These are phyloP conservation scores for Sporothrix phasma DNA, from an alignment of 2,329 filamentous ascomycete genomes.

Conservation along the genomic window DNA sequence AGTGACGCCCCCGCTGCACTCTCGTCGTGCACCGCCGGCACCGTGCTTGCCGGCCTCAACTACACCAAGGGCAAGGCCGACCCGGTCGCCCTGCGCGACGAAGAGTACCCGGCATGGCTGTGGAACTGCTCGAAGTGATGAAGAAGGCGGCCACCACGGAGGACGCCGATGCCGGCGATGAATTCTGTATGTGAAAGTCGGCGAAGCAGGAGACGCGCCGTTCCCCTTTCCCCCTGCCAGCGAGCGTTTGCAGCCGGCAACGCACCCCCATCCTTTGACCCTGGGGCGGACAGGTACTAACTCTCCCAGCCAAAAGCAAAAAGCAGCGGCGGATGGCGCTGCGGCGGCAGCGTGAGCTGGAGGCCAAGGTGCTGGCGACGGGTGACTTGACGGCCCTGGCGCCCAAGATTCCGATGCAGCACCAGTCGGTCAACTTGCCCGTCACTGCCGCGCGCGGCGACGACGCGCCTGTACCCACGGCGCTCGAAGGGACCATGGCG, in stretches of 20 bases:
- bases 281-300: neutral
- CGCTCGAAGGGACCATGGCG: slow-evolving; percentile 32
- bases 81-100: slow-evolving; percentile 62
- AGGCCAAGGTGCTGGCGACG: slow-evolving; percentile 51
- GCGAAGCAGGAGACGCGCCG: too few relatives aligned
- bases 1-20: slow-evolving; percentile 19
- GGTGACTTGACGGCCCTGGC: slow-evolving; percentile 56
- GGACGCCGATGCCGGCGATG: slow-evolving; percentile 53
- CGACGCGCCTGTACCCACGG: slow-evolving; percentile 28
- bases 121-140: slow-evolving; percentile 60
- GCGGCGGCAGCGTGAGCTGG: slow-evolving; percentile 47
- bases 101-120: slow-evolving; percentile 71
- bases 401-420: slow-evolving; percentile 62
- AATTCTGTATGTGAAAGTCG: slow-evolving; percentile 79
- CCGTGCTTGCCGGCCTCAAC: slow-evolving; percentile 62
- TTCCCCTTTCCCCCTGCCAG: too few relatives aligned
- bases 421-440: slow-evolving; percentile 69
- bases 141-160: slow-evolving; percentile 38
- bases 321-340: slow-evolving; percentile 65
- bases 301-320: slow-evolving; percentile 62
- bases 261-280: too few relatives aligned
- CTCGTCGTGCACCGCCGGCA: slow-evolving; percentile 56
- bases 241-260: too few relatives aligned
- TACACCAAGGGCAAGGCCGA: slow-evolving; percentile 65
- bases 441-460: slow-evolving; percentile 28